These are phyloP conservation scores for Curvularia verruculosa DNA, from an alignment of 2,329 filamentous ascomycete species.

Conservation along the genomic window DNA sequence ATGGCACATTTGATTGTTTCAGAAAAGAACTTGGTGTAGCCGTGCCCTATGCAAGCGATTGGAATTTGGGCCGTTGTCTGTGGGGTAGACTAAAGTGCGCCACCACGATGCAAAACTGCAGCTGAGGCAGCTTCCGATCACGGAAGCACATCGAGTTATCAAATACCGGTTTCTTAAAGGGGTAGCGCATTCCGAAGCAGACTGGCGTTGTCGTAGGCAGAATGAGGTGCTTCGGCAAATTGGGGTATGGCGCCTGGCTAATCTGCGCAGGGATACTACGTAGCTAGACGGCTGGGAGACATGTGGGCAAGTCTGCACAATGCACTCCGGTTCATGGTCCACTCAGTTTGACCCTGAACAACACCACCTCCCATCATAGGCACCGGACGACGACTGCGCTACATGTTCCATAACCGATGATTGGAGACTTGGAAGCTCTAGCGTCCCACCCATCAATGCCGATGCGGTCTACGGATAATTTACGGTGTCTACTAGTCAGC, in stretches of 20 bases:
- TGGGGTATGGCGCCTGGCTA: neutral
- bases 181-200: neutral
- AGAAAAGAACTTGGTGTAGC: neutral
- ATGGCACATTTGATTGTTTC: neutral
- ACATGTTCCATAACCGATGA: neutral
- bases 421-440: neutral
- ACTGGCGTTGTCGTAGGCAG: constrained; percentile 1
- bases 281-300: neutral
- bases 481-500: neutral
- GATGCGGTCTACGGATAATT: neutral
- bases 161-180: neutral
- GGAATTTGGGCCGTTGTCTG: neutral
- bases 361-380: too few species aligned
- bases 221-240: neutral
- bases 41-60: neutral
- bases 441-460: neutral
- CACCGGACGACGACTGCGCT: neutral
- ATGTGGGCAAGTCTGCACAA: neutral
- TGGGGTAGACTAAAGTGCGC: neutral
- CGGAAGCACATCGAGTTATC: neutral
- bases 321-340: neutral
- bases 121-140: neutral
- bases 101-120: neutral
- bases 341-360: neutral
- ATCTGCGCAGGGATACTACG: constrained; percentile 1